Evolutionary conservation across 2,329 filamentous ascomycete species (phyloP).

Genomic region (Chrysosporium queenslandicum): DNA sequence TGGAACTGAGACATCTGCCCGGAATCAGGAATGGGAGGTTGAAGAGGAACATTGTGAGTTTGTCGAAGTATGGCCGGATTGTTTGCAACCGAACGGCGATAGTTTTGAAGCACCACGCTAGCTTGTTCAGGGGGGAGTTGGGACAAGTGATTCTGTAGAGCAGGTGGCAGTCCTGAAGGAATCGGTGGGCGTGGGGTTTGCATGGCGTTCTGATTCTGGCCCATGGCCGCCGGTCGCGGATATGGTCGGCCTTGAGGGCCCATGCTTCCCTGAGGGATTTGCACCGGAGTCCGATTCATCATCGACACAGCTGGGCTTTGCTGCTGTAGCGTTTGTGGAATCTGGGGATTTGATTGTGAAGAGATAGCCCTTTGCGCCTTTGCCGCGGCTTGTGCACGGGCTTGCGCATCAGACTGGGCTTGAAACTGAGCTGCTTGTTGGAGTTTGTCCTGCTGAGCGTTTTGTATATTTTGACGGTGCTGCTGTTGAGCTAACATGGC

Average conservation of each 20-base stretch:
- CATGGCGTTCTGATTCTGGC: slow-evolving; percentile 27
- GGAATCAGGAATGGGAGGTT: slow-evolving; percentile 25
- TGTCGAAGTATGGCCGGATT: slow-evolving; percentile 27
- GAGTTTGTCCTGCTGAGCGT: slow-evolving; percentile 34
- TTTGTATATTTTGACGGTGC: slow-evolving; percentile 34
- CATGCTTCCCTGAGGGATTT: slow-evolving; percentile 31
- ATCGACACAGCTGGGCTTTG: slow-evolving; percentile 35
- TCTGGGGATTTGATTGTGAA: slow-evolving; percentile 30
- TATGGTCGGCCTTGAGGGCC: slow-evolving; percentile 28
- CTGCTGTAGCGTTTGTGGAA: slow-evolving; percentile 32
- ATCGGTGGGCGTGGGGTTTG: slow-evolving; percentile 25
- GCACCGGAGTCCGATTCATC: slow-evolving; percentile 35
- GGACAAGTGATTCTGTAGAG: slow-evolving; percentile 28
- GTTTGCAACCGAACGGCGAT: slow-evolving; percentile 25
- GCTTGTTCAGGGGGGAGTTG: slow-evolving; percentile 31
- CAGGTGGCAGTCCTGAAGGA: slow-evolving; percentile 28
- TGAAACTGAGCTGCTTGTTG: slow-evolving; percentile 33
- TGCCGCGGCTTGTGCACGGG: slow-evolving; percentile 35
- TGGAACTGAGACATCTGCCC: slow-evolving; percentile 27
- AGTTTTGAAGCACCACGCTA: slow-evolving; percentile 26
- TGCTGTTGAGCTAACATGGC: slow-evolving; percentile 37
- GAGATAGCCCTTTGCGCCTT: slow-evolving; percentile 40
- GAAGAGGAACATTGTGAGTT: slow-evolving; percentile 28
- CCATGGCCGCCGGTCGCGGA: slow-evolving; percentile 28
- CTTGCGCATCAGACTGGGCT: slow-evolving; percentile 32